Evolutionary conservation across 352 stramenopile genomes (phyloP), one percentile per base, ranked within the genome.

Genomic region (Phytophthora melonis): DNA sequence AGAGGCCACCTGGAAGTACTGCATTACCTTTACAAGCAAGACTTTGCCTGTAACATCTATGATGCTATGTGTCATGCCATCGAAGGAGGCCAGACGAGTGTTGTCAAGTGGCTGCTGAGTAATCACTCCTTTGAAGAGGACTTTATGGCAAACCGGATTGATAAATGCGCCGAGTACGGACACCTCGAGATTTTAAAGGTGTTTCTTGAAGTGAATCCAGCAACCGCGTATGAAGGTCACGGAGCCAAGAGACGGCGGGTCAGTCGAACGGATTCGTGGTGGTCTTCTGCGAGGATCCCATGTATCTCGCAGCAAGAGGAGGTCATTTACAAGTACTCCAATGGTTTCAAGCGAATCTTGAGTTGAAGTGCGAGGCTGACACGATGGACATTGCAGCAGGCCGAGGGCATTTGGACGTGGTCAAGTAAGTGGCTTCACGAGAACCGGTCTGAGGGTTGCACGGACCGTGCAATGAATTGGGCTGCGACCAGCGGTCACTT

Each of bases 381-480:
- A 21, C 8, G 0, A 68, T 60, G 19, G 16, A 45, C 23, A 23
- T 19, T n/a, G 50, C 30, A 34, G 30, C 30, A 9, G 9, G 0
- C 0, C 30, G 7, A 2, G 27, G 27, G 0, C 27, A 57, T 49
- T 25, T 65, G 0, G 58, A 41, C 23, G 57, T 41, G 1, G 36
- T 63, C 4, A 4, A 4, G 2, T 11, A 63, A 63, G 18, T 63
- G 57, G 57, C 36, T 63, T 9, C 59, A 66, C 25, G 45, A 43
- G n/a, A 14, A 34, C 45, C 10, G 25, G 25, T 30, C 25, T 30
- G 45, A 65, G 16, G 43, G 43, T 7, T 56, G 23, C n/a, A 57
- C 30, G 0, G 0, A 34, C 0, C 3, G 6, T 9, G 30, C 30
- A 1, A 34, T 34, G 30, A 34, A 34, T 34, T 0, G 30, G 30